Base-by-base conservation (phyloP, 2,329 filamentous ascomycete species). In the Xylaria sp. region DNA sequence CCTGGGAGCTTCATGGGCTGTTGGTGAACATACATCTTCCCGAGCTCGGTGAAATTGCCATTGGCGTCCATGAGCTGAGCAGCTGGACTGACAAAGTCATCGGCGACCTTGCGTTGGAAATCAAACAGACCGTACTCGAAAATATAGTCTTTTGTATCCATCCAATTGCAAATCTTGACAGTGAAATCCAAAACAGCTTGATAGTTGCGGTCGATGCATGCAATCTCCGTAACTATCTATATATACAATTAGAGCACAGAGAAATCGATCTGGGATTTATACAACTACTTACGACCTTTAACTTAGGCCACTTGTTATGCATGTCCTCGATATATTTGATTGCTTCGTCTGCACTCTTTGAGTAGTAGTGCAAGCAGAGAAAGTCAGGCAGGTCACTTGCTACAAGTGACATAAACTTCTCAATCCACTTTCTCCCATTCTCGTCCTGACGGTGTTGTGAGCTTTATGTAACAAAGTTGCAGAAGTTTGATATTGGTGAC, bases 121-220 rank as follows among this genome's bases (percentile, higher is more conserved):
- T 81, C 81, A 68, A 83, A 83, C 60, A 82, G 79, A 13, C 77
- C 80, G 70, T 84, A 84, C 72, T 84, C 81, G 65, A 76, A 76
- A 28, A 84, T 71, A 76, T 78, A 83, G 62, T 77, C 76, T 68
- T 76, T 76, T 32, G 73, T 66, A 71, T 84, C 83, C 77, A 83
- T 78, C 81, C 81, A 84, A 62, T 82, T 80, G 60, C 77, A 79
- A 65, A 82, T 68, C 59, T 79, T 70, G 39, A 76, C 75, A 15
- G 81, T 83, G 71, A 83, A 84, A 12, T 65, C 66, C 50, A 80
- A 70, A 12, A 84, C 82, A 20, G 79, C 72, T 10, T 75, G 71
- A 20, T 74, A 67, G 57, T 82, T 74, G 41, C 81, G 78, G 59
- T 78, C 79, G 41, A 80, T 82, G 63, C 76, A 81, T 18, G 82